phyloP scores from a whole-genome alignment of 192 early-diverging fungal species.

The Gigaspora rosea region DNA sequence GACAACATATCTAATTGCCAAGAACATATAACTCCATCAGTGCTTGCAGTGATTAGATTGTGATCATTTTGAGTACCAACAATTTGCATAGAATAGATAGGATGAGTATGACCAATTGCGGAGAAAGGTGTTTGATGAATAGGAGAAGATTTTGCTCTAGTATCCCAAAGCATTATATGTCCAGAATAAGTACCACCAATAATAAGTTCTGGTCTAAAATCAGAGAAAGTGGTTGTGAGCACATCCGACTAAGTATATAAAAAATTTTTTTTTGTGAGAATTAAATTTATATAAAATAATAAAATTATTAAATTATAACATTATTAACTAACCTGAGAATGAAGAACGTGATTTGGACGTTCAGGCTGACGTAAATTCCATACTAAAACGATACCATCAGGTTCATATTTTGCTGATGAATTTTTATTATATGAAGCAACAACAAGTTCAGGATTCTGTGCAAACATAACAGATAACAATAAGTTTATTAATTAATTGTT shows the following conservation, averaged over 20 bases:
- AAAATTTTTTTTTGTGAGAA: neutral
- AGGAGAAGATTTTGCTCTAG: slow-evolving; percentile 82
- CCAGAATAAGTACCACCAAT: slow-evolving; percentile 98
- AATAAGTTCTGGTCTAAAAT: slow-evolving; percentile 89
- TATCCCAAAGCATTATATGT: slow-evolving; percentile 98
- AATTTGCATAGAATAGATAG: slow-evolving; percentile 86
- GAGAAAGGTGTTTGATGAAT: slow-evolving; percentile 94
- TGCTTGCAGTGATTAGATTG: slow-evolving; percentile 87
- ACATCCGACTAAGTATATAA: slow-evolving; percentile 71
- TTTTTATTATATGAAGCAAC: slow-evolving; percentile 94
- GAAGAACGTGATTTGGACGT: slow-evolving; percentile 94
- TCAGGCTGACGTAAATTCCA: slow-evolving; percentile 91
- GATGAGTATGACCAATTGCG: slow-evolving; percentile 93
- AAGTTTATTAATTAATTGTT: neutral
- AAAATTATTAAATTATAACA: neutral
- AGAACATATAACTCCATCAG: slow-evolving; percentile 94
- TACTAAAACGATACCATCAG: slow-evolving; percentile 90
- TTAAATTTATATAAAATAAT: neutral
- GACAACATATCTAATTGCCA: slow-evolving; percentile 99
- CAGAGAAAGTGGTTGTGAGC: slow-evolving; percentile 83
- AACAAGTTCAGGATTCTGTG: slow-evolving; percentile 82
- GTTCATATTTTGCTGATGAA: slow-evolving; percentile 78
- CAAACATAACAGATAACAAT: neutral
- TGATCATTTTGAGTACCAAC: slow-evolving; percentile 96
- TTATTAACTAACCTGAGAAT: slow-evolving; percentile 63